Base-by-base conservation (phyloP, 2,329 filamentous ascomycete genomes). In the Rutstroemia sp. region DNA sequence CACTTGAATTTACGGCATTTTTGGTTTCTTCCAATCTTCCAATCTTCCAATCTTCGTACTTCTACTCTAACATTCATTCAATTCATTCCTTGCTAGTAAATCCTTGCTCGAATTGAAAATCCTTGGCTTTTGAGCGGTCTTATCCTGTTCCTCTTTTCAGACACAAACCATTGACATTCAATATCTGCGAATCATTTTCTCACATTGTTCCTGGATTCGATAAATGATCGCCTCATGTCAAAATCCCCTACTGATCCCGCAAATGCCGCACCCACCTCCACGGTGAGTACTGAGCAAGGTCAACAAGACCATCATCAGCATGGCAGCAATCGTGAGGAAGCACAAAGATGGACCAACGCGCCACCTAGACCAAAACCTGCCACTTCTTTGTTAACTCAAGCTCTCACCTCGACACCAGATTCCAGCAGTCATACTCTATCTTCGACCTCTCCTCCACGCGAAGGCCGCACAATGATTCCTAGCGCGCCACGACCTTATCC, bases 151-250 rank as follows among this genome's bases (percentile, higher is more conserved):
- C 41, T 52, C 45, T 23, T 45, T 18, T 41, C 30, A 46, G 18
- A 42, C 49, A 39, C 52, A 51, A 56, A 41, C 16, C 38, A 65
- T 65, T 63, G 59, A 61, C 58, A 58, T 60, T 64, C 60, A 59
- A 60, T 59, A 59, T 49, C 63, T 64, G 57, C 64, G 63, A 68
- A 66, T 65, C 66, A 65, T 59, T 59, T 58, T 62, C 49, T 58
- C 66, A 67, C 66, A 67, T 60, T 64, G 60, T 60, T 57, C 47
- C 48, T 62, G 58, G 62, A 63, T 57, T 67, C 66, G 63, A 69
- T 69, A 68, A 60, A 70, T 70, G 68, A 62, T 60, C 64, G 62
- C 66, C 66, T 67, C 68, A 70, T 70, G 68, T 66, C 67, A 64
- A 67, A 58, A 54, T 63, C 64, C 59, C 63, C 59, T 61, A 57